phyloP scores from a whole-genome alignment of 2,329 filamentous ascomycete species.

The Capronia epimyces region DNA sequence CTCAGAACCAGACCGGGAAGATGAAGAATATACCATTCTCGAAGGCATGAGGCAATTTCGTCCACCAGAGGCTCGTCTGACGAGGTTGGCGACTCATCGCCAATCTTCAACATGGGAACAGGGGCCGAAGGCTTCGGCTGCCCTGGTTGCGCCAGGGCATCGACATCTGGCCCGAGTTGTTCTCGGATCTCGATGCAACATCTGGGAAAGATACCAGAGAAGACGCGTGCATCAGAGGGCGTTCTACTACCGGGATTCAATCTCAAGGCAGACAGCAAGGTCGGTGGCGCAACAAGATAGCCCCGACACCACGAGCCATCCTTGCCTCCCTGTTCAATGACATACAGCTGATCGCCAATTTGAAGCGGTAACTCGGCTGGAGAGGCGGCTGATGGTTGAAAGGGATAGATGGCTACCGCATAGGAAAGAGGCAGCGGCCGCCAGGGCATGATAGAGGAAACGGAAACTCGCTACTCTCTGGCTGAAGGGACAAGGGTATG shows the following conservation, averaged over 20 bases:
- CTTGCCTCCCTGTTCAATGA: constrained; percentile 85
- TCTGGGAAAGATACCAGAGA: constrained; percentile 94
- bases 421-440: constrained; percentile 96
- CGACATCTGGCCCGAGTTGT: constrained; percentile 57
- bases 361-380: constrained; percentile 91
- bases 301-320: constrained; percentile 90
- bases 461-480: constrained; percentile 3
- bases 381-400: constrained; percentile 63
- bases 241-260: constrained; percentile 87
- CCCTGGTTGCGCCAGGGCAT: constrained; percentile 6
- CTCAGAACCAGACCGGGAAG: constrained; percentile 84
- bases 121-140: constrained; percentile 72
- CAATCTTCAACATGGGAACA: constrained; percentile 95
- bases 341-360: constrained; percentile 96
- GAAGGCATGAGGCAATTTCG: constrained; percentile 91
- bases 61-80: constrained; percentile 86
- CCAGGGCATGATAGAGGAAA: constrained; percentile 70
- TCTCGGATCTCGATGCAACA: constrained; percentile 94
- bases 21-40: constrained; percentile 98
- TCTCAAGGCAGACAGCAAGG: constrained; percentile 83
- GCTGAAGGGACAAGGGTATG: neutral
- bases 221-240: constrained; percentile 89
- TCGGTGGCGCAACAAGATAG: constrained; percentile 90
- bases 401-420: constrained; percentile 92
- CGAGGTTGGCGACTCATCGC: constrained; percentile 91